These are phyloP conservation scores for Exophiala sp. DNA, from an alignment of 2,329 filamentous ascomycete species.

Conservation along the genomic window DNA sequence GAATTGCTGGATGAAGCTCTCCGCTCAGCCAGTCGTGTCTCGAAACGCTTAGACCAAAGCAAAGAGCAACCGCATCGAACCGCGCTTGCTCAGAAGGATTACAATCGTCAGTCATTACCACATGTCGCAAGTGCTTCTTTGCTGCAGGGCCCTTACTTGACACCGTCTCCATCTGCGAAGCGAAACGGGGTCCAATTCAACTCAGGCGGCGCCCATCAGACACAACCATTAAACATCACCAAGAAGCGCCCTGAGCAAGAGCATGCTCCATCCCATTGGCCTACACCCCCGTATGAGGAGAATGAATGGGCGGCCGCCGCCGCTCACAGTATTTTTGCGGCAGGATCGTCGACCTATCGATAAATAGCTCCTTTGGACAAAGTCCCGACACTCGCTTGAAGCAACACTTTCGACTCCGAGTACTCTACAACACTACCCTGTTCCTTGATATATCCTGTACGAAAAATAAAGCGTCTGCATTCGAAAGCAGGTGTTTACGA, in stretches of 20 bases:
- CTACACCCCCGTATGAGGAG: constrained; percentile 91
- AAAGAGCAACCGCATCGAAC: constrained; percentile 41
- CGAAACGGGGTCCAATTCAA: constrained; percentile 70
- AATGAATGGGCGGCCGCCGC: constrained; percentile 83
- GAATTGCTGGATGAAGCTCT: constrained; percentile 89
- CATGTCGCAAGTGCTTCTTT: constrained; percentile 18
- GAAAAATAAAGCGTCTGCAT: constrained; percentile 21
- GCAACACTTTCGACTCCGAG: constrained; percentile 15
- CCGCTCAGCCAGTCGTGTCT: constrained; percentile 67
- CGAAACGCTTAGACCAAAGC: constrained; percentile 59
- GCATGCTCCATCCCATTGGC: constrained; percentile 66
- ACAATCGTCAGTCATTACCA: constrained; percentile 35
- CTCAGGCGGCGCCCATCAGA: constrained; percentile 43
- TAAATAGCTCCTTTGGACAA: constrained; percentile 10
- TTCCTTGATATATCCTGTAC: constrained; percentile 28
- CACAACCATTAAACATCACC: constrained; percentile 65
- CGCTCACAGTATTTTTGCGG: constrained; percentile 72
- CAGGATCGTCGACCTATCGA: constrained; percentile 43
- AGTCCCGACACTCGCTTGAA: constrained; percentile 15
- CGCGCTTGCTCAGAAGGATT: constrained; percentile 35
- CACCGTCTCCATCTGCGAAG: constrained; percentile 73
- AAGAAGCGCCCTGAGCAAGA: constrained; percentile 51
- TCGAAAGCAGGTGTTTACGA: constrained; percentile 13
- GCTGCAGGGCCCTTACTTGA: constrained; percentile 51
- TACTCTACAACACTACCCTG: constrained; percentile 19